A percentile compares a stretch with the other conserved stretches of the same genome.
Evolutionary conservation across 768 basidiomycete genomes (phyloP).

Genomic region (Glaciozyma antarctica): DNA sequence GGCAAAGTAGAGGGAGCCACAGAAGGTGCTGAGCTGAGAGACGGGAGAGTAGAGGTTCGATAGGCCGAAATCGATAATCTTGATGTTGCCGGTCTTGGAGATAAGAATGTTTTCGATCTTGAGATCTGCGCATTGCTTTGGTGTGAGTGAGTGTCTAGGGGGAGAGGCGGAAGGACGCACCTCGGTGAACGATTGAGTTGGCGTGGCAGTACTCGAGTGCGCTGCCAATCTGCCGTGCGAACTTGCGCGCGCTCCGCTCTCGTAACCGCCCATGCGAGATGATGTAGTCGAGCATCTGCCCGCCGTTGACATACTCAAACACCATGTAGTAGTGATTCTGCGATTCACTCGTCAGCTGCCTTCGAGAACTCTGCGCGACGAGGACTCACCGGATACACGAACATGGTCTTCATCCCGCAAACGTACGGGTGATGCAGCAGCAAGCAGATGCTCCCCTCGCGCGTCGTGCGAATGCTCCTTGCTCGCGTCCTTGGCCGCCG

Average conservation of each 20-base stretch:
- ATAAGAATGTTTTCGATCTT: conserved; percentile 99
- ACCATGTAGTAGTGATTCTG: conserved; percentile 97
- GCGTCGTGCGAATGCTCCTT: conserved; percentile 93
- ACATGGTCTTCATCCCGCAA: conserved; percentile 99
- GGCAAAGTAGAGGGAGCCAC: conserved; percentile 95
- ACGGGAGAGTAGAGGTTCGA: conserved; percentile 87
- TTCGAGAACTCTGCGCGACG: background rate
- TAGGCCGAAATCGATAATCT: conserved; percentile 98
- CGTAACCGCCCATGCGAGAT: conserved; percentile 93
- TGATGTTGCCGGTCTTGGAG: conserved; percentile 96
- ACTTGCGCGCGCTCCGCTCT: conserved; percentile 92
- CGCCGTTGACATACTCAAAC: conserved; percentile 95
- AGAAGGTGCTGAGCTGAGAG: conserved; percentile 81
- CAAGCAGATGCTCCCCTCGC: conserved; percentile 90
- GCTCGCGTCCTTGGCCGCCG: conserved; percentile 78
- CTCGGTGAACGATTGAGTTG: conserved; percentile 95
- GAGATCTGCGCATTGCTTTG: conserved; percentile 47
- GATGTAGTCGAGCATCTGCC: conserved; percentile 99
- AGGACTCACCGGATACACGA: conserved; percentile 58
- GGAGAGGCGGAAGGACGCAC: conserved; percentile 2
- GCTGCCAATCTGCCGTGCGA: conserved; percentile 91
- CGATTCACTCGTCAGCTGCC: background rate
- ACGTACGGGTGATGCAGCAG: conserved; percentile 97
- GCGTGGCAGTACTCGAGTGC: conserved; percentile 94
- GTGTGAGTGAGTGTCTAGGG: background rate